A percentile compares a stretch with the other conserved stretches of the same genome.
These are phyloP conservation scores for Mucor piriformis DNA, from an alignment of 371 early-diverging fungal species.

Conservation along the genomic window DNA sequence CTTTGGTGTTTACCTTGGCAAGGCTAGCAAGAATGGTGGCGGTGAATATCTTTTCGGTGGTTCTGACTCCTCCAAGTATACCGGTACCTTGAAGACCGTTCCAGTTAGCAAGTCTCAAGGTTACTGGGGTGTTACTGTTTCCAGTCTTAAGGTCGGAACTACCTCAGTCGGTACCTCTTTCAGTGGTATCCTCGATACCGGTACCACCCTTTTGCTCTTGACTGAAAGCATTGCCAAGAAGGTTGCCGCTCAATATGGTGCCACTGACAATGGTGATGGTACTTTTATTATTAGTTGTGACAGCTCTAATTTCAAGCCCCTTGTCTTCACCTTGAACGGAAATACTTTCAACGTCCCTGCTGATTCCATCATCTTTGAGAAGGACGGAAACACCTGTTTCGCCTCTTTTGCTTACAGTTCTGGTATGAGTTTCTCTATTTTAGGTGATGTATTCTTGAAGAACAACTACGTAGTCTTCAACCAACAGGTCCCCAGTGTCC, in stretches of 20 bases:
- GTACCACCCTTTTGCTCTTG: conserved; percentile 62
- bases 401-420: conserved; percentile 25
- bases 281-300: conserved; percentile 25
- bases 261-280: conserved; percentile 28
- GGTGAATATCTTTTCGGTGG: conserved; percentile 56
- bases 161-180: conserved; percentile 11
- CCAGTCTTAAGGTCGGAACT: conserved; percentile 22
- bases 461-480: conserved; percentile 53
- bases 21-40: conserved; percentile 34
- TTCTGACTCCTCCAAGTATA: conserved; percentile 42
- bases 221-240: conserved; percentile 38
- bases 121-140: conserved; percentile 53
- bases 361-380: conserved; percentile 16
- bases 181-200: conserved; percentile 61
- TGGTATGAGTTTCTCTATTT: conserved; percentile 30
- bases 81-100: conserved; percentile 53
- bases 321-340: conserved; percentile 22
- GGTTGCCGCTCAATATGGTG: conserved; percentile 23
- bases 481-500: conserved; percentile 31
- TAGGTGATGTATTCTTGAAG: conserved; percentile 55
- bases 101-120: conserved; percentile 43
- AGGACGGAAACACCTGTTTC: conserved; percentile 16
- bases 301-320: conserved; percentile 20
- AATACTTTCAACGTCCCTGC: conserved; percentile 22
- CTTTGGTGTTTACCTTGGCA: conserved; percentile 38